phyloP scores from a whole-genome alignment of 768 basidiomycete species.

The Russula ochroleuca region DNA sequence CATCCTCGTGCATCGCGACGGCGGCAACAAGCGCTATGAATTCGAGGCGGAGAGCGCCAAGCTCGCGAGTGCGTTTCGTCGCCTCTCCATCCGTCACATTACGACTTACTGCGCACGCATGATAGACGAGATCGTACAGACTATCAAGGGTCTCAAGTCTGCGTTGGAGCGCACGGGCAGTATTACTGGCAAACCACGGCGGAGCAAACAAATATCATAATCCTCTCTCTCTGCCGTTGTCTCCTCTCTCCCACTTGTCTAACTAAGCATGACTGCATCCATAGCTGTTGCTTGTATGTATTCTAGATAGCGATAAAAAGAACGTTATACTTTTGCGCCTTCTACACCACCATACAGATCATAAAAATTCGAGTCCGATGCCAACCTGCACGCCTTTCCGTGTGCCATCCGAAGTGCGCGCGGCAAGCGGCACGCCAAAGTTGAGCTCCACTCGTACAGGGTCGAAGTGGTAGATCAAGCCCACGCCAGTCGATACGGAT shows the following conservation, averaged over 20 bases:
- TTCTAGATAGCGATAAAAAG: slow-evolving; percentile 22
- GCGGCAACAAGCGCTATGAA: slow-evolving; percentile 86
- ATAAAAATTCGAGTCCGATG: slow-evolving; percentile 76
- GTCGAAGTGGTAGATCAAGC: slow-evolving; percentile 78
- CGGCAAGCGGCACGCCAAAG: slow-evolving; percentile 76
- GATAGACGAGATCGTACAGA: slow-evolving; percentile 72
- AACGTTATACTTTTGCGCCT: slow-evolving; percentile 6
- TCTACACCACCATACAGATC: neutral
- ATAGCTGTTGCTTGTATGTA: slow-evolving; percentile 11
- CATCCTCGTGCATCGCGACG: slow-evolving; percentile 69
- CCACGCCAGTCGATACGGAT: slow-evolving; percentile 75
- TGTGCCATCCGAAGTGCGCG: slow-evolving; percentile 58
- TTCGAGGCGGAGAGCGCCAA: slow-evolving; percentile 91
- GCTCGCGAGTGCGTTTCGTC: slow-evolving; percentile 57
- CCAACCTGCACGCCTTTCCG: slow-evolving; percentile 77
- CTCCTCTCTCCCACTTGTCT: neutral
- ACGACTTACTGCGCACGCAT: neutral
- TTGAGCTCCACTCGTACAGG: slow-evolving; percentile 85
- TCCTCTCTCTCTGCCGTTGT: neutral
- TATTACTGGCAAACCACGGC: slow-evolving; percentile 49
- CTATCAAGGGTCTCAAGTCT: slow-evolving; percentile 59
- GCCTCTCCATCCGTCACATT: neutral
- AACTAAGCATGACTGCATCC: slow-evolving; percentile 14
- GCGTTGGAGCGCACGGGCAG: slow-evolving; percentile 63
- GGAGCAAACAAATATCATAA: slow-evolving; percentile 47